Evolutionary conservation across 257 asterid species (phyloP), one percentile per base, ranked within the genome.

Genomic region (Nicotiana tabacum): DNA sequence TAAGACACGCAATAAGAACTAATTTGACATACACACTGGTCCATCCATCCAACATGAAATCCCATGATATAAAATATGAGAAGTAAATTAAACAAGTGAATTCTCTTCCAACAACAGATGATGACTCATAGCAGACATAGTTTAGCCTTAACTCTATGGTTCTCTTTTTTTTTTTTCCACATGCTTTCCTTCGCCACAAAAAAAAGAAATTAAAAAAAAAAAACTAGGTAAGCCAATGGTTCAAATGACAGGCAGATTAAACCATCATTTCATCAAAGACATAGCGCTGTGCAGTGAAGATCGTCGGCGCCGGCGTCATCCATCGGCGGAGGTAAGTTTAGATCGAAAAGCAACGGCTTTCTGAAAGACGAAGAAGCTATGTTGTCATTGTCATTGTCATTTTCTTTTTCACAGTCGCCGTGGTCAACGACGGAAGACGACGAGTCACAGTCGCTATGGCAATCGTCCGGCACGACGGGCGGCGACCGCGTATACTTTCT

Each of bases 401-500:
- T 16, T 17, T 72, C 93, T 55, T 88, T 16, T 17, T 72, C 91
- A 18, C 84, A 85, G n/a, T 86, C 90, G 8, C 88, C 89, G 53
- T 89, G 91, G 53, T 89, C 92, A n/a, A 91, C 82, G 1, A 91
- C 92, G 0, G 94, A 91, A 4, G 91, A 88, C 0, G 92, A 91
- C 0, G 94, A 91, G 81, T 91, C 94, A 46, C 92, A 91, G 33
- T 91, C 94, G 68, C 93, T 90, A 77, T 81, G 94, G 64, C 94
- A 91, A 68, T 92, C 97, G 74, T 92, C 95, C 0, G 95, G 93
- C 6, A 82, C 88, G 39, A 91, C 82, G 4, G 97, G 97, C 27
- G 97, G 98, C 39, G 95, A 92, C 77, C 95, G 86, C 2, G 96
- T 95, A 35, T 90, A 84, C 76, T 89, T 87, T 87, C 94, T 87